Base-by-base conservation (phyloP, 148 eudicot genomes). In the Rhododendron henanense region DNA sequence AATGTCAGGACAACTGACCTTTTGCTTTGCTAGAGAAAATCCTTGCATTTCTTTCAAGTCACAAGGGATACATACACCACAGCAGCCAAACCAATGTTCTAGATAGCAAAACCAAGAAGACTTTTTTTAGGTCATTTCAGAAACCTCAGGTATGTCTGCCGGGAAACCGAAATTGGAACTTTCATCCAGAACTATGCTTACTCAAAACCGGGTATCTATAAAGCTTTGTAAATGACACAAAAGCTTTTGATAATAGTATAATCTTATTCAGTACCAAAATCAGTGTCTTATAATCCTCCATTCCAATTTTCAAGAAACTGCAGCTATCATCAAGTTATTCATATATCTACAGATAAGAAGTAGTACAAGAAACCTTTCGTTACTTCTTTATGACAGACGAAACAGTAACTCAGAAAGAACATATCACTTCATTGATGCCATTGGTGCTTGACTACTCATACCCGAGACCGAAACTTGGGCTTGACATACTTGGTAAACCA, bases 401-500 rank as follows among this genome's bases (percentile, higher is more conserved):
- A 23, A 63, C 9, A 63, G 10, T 63, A 16, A 23, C 25, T 9
- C 25, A 19, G 25, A 11, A 69, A 31, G 75, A 28, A 3, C 75
- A 11, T 25, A 67, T 67, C 74, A 3, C 31, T 69, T 28, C 75
- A 28, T 13, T 63, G 31, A 3, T 28, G 6, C 35, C 11, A 6
- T 11, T 28, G 35, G 75, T 69, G 6, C 73, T 69, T 18, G 51
- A 18, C 33, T 71, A 31, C 39, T 31, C 76, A 4, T 31, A 13
- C 3, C 19, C 14, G 6, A 13, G 76, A 71, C 76, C 3, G 2
- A 71, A 3, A 71, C 76, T 31, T 71, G 76, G 76, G 76, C 76
- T 90, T 85, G 73, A 90, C 61, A 71, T 88, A 82, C 84, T 87
- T 90, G 4, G 4, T 71, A 14, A 90, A 85, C 92, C 91, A 90